Percentiles rank a stretch among this genome's conserved stretches.
phyloP scores from a whole-genome alignment of 2,329 filamentous ascomycete genomes.

The Ceratocystis colombiana region DNA sequence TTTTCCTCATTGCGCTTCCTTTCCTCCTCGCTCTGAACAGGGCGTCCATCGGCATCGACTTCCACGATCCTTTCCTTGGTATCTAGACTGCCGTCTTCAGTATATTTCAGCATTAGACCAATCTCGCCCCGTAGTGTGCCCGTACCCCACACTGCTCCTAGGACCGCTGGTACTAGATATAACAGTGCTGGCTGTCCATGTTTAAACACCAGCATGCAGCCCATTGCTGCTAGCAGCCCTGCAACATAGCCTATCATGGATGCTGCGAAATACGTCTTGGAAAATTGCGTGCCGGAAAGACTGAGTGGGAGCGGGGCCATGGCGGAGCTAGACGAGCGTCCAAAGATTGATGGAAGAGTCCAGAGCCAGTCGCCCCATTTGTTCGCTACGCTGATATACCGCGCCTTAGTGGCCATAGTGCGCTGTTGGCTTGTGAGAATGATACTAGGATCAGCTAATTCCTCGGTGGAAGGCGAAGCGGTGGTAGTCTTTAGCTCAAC shows the following conservation, averaged over 20 bases:
- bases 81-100: conserved; percentile 56
- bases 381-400: conserved; percentile 52
- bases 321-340: conserved; percentile 25
- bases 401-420: conserved; percentile 41
- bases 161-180: conserved; percentile 81
- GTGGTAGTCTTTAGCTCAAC: conserved; percentile 16
- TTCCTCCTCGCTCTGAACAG: conserved; percentile 31
- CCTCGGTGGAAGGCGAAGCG: too few relatives aligned
- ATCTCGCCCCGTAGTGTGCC: conserved; percentile 62
- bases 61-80: conserved; percentile 47
- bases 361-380: conserved; percentile 80
- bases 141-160: conserved; percentile 64
- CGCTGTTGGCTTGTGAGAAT: conserved; percentile 29
- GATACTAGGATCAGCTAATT: conserved; percentile 26
- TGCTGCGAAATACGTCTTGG: conserved; percentile 77
- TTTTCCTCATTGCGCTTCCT: neutral
- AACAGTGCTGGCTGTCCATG: conserved; percentile 84
- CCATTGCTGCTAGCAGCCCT: conserved; percentile 67
- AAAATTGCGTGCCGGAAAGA: conserved; percentile 41
- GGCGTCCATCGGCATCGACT: conserved; percentile 41
- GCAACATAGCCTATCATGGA: conserved; percentile 64
- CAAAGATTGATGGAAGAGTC: conserved; percentile 37
- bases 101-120: conserved; percentile 68
- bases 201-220: conserved; percentile 64
- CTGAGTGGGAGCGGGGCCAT: neutral